Conservation (phyloP, 2,329 filamentous ascomycete genomes). For the Beauveria sp. region DNA sequence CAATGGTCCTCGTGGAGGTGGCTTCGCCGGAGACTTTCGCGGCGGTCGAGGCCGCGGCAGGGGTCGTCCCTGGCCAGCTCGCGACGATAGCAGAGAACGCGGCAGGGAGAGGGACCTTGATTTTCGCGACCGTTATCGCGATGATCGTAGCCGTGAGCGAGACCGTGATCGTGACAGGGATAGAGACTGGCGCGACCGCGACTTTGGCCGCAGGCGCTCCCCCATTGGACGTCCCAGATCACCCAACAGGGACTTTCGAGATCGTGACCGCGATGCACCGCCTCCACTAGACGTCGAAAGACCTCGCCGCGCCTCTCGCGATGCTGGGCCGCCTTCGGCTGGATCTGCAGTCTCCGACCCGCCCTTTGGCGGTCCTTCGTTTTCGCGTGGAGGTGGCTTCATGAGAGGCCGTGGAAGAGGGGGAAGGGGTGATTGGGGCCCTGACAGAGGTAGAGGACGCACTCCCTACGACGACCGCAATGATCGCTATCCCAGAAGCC, state of each 20-base stretch:
- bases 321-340: slow-evolving; percentile 61
- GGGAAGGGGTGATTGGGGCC: slow-evolving; percentile 32
- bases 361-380: slow-evolving; percentile 44
- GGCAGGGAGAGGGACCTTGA: slow-evolving; percentile 54
- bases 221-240: slow-evolving; percentile 54
- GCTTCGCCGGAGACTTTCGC: slow-evolving; percentile 58
- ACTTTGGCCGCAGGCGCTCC: slow-evolving; percentile 44
- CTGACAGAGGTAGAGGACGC: slow-evolving; percentile 46
- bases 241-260: slow-evolving; percentile 60
- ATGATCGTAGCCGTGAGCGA: slow-evolving; percentile 53
- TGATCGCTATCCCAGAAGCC: slow-evolving; percentile 56
- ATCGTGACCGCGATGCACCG: slow-evolving; percentile 48
- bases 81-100: slow-evolving; percentile 56
- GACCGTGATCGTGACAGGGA: slow-evolving; percentile 49
- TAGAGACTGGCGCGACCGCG: slow-evolving; percentile 36
- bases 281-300: slow-evolving; percentile 60
- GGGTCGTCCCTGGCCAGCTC: slow-evolving; percentile 47
- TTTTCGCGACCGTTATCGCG: slow-evolving; percentile 51
- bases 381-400: slow-evolving; percentile 50
- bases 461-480: slow-evolving; percentile 52
- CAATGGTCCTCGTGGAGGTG: slow-evolving; percentile 55
- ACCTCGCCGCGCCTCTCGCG: slow-evolving; percentile 60
- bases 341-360: slow-evolving; percentile 65
- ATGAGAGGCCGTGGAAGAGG: slow-evolving; percentile 46
- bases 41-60: slow-evolving; percentile 45